A percentile compares a stretch with the other conserved stretches of the same genome.
phyloP scores from a whole-genome alignment of 169 alveolate species.

The Plasmodium reichenowi region DNA sequence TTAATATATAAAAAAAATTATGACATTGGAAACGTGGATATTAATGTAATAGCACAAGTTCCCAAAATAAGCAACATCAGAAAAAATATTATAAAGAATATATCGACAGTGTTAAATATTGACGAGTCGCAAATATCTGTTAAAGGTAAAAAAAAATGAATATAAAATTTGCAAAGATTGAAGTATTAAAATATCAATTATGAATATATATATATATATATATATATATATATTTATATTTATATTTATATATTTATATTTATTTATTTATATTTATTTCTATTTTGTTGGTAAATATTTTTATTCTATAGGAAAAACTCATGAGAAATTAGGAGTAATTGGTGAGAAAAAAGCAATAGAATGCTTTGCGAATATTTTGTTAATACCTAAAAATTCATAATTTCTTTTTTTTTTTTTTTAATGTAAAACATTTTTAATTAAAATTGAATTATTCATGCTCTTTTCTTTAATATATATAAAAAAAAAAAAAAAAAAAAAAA shows the following conservation, averaged over 20 bases:
- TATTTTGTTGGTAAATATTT: background rate
- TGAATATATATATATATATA: too few relatives aligned
- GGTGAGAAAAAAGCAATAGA: conserved; percentile 82
- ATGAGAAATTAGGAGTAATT: conserved; percentile 78
- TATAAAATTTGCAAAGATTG: background rate
- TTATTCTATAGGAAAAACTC: conserved; percentile 38
- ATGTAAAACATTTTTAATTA: background rate
- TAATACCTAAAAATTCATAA: conserved; percentile 47
- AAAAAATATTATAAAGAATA: conserved; percentile 31
- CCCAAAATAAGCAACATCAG: conserved; percentile 47
- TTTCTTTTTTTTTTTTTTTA: background rate
- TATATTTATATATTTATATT: background rate
- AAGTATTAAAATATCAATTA: background rate
- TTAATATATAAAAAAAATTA: conserved; percentile 55
- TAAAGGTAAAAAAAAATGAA: conserved; percentile 59
- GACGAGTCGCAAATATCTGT: conserved; percentile 56
- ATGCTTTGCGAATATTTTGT: conserved; percentile 78
- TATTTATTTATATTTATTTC: background rate
- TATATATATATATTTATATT: conserved; percentile 1
- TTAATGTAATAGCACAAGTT: conserved; percentile 72
- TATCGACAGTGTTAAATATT: conserved; percentile 49
- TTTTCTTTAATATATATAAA: background rate
- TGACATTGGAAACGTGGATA: conserved; percentile 75
- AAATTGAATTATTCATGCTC: background rate
- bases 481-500: conserved; percentile 1